These are phyloP conservation scores for Venturia aucupariae DNA, from an alignment of 2,329 filamentous ascomycete species.

Conservation along the genomic window DNA sequence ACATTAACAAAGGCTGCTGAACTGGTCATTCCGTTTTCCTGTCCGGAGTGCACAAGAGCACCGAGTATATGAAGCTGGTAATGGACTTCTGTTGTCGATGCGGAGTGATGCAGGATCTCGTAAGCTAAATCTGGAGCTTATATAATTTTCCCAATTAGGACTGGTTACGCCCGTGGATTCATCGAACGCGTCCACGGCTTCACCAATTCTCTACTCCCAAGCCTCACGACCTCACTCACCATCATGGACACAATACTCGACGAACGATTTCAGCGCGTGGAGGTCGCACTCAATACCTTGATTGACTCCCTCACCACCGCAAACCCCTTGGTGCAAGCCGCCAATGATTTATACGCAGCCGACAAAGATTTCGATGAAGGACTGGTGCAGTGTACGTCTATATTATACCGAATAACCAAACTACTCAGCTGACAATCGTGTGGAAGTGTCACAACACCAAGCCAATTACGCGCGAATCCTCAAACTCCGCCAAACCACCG, in stretches of 20 bases:
- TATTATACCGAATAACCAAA: background rate
- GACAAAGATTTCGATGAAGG: conserved; percentile 59
- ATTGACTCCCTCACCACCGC: conserved; percentile 77
- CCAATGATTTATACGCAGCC: conserved; percentile 59
- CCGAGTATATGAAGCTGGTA: too few species aligned
- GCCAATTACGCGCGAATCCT: conserved; percentile 62
- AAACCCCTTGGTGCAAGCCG: conserved; percentile 61
- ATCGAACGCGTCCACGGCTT: background rate
- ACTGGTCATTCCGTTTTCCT: too few species aligned
- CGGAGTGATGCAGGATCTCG: too few species aligned
- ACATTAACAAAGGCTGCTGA: too few species aligned
- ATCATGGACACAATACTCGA: conserved; percentile 25
- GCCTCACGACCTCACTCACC: background rate
- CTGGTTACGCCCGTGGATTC: background rate
- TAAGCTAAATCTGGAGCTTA: background rate
- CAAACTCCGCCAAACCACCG: conserved; percentile 56
- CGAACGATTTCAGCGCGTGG: conserved; percentile 36
- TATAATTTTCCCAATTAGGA: background rate
- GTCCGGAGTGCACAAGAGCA: too few species aligned
- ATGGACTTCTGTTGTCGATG: too few species aligned
- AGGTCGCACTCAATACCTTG: conserved; percentile 50
- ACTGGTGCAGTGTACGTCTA: conserved; percentile 51
- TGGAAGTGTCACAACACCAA: conserved; percentile 62
- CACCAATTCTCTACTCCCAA: background rate
- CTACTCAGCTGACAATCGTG: background rate